These are phyloP conservation scores for Trichoderma atrobrunneum DNA, from an alignment of 2,329 filamentous ascomycete genomes.

Conservation along the genomic window DNA sequence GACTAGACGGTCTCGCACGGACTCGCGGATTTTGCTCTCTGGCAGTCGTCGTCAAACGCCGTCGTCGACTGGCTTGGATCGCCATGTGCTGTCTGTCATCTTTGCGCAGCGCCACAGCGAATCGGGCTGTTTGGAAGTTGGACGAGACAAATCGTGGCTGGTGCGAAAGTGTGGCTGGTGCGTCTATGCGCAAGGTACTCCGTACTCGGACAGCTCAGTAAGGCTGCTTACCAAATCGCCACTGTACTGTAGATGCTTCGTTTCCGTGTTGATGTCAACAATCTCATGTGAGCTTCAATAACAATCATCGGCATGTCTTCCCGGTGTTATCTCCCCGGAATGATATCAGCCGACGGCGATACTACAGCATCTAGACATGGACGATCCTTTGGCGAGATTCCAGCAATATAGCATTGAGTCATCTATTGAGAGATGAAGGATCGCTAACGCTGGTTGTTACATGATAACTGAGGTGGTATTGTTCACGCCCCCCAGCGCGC, in stretches of 20 bases:
- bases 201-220: background rate
- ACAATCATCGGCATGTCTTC: background rate
- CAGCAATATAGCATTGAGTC: background rate
- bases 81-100: conserved; percentile 16
- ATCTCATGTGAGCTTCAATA: background rate
- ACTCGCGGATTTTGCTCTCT: background rate
- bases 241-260: background rate
- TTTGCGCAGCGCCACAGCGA: conserved; percentile 17
- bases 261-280: background rate
- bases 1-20: background rate
- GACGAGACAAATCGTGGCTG: conserved; percentile 6
- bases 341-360: background rate
- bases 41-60: conserved; percentile 8
- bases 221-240: background rate
- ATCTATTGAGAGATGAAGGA: background rate
- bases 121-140: background rate
- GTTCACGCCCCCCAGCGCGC: background rate
- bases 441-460: background rate
- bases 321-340: background rate
- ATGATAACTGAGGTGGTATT: background rate
- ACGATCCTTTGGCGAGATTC: background rate
- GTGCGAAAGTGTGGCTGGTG: background rate
- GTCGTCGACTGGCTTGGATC: background rate
- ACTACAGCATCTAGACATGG: background rate
- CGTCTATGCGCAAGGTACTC: background rate